Evolutionary conservation across 257 asterid genomes (phyloP), one percentile per base, ranked within the genome.

Genomic region (Solanum dulcamara): DNA sequence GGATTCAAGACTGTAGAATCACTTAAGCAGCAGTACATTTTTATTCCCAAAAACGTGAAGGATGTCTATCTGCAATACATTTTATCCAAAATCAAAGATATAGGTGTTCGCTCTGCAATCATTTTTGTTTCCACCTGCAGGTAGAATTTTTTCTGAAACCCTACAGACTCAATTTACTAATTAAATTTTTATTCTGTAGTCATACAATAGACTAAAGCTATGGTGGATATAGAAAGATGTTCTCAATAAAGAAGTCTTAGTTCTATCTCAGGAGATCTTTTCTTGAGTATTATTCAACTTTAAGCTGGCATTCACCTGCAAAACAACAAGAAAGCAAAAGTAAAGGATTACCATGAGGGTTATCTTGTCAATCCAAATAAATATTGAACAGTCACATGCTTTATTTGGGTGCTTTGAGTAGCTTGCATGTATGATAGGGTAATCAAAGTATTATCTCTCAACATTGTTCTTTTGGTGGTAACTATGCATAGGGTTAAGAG

Each of bases 61-160:
- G 98, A 97, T 84, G 98, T 97, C 48, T 95, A 94, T 90, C 93
- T 97, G 38, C 81, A 90, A 42, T 92, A 93, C 88, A 84, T 95
- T 83, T 88, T 97, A 82, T 91, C 94, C 83, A 92, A 93, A 85
- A 87, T 89, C 92, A 91, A 92, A 87, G 98, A 94, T 46, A 90
- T 92, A 93, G 84, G 89, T 60, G 89, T 97, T 87, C 94, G 99
- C 83, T 97, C 99, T 53, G 98, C 98, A 84, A 93, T 97, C 35
- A 94, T 97, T 83, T 97, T 97, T 87, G 98, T 93, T 84, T 92
- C 98, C 88, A 95, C 98, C 26, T 97, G 99, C 98, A 92, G 98
- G 99, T 97, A 86, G 77, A 10, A 20, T 86, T 79, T 72, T 80
- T 60, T 86, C 77, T 30, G 75, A 15, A 72, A 18, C 40, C 14